Base-by-base conservation (phyloP, 208 protist species). In the Naegleria gruberi region DNA sequence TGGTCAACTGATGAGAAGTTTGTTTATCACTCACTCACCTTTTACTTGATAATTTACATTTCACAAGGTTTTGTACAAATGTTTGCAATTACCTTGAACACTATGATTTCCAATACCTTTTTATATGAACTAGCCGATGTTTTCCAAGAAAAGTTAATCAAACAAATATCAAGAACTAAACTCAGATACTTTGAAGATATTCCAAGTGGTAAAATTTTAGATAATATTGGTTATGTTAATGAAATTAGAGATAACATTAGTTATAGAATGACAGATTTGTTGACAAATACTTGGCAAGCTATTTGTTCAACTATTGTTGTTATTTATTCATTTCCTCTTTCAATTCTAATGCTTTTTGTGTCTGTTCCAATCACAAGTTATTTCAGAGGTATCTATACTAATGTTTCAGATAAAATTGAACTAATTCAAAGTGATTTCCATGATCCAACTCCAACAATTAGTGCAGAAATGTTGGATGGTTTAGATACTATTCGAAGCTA, bases 141-240 rank as follows among this genome's bases (percentile, higher is more conserved):
- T n/a, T 15, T 97, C 65, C 95, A 97, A 88, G 40, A 89, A 19
- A 73, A 47, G 3, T 40, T 97, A 19, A 92, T 97, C 6, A 40
- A 89, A n/a, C 94, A 93, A 26, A 89, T 97, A 10, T 82, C 91
- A 0, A 81, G 88, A 0, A 93, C 92, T 34, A 94, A 90, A 26
- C 93, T 97, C 91, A 89, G 90, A 19, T 99, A 98, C 91, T 99
- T 98, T 93, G 97, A 99, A 91, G 95, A 93, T 1, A 99, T 96
- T 5, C 97, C 97, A 0, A 30, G 95, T 2, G 98, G 98, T 5
- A 94, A 97, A 41, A 95, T 99, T 44, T 42, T 99, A 12, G 98
- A 98, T 90, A 94, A 98, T 23, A 99, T 99, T 91, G 95, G 94
- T 23, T 96, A 95, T 73, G 98, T 99, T 89, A 94, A 97, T 17